Evolutionary conservation across 345 rosid species (phyloP).

Genomic region (Psidium guajava): DNA sequence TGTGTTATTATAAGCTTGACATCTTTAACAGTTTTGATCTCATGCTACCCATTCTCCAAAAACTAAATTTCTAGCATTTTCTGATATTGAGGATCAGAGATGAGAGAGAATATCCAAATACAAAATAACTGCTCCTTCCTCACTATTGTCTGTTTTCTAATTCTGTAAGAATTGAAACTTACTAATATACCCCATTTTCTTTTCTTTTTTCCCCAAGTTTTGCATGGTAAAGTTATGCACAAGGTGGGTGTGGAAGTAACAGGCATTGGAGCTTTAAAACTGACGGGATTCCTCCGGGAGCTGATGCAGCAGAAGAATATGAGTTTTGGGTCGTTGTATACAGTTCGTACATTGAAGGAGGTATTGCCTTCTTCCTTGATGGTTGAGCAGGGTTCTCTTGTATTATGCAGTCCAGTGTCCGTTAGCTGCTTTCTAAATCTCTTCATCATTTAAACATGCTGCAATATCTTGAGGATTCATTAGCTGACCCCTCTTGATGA

Average conservation of each 20-base stretch:
- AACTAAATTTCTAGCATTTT: neutral
- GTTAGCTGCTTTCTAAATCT: neutral
- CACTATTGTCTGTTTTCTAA: neutral
- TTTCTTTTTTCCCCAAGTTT: constrained; percentile 39
- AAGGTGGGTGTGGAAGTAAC: constrained; percentile 81
- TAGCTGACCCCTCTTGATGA: neutral
- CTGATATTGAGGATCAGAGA: neutral
- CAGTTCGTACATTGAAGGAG: constrained; percentile 86
- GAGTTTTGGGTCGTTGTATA: constrained; percentile 58
- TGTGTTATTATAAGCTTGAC: too few relatives aligned
- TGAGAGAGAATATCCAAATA: neutral
- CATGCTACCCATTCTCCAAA: neutral
- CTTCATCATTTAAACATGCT: neutral
- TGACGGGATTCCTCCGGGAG: constrained; percentile 77
- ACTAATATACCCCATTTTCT: constrained; percentile 1
- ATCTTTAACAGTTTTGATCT: too few relatives aligned
- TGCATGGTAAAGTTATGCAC: constrained; percentile 84
- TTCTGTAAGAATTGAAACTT: neutral
- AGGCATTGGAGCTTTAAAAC: constrained; percentile 76
- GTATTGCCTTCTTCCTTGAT: constrained; percentile 16
- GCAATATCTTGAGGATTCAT: neutral
- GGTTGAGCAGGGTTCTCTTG: neutral
- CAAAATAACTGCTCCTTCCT: neutral
- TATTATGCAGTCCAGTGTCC: neutral
- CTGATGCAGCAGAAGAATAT: constrained; percentile 69